Conservation (phyloP, 176 grass and related monocot genomes). For the Hyparrhenia diplandra region DNA sequence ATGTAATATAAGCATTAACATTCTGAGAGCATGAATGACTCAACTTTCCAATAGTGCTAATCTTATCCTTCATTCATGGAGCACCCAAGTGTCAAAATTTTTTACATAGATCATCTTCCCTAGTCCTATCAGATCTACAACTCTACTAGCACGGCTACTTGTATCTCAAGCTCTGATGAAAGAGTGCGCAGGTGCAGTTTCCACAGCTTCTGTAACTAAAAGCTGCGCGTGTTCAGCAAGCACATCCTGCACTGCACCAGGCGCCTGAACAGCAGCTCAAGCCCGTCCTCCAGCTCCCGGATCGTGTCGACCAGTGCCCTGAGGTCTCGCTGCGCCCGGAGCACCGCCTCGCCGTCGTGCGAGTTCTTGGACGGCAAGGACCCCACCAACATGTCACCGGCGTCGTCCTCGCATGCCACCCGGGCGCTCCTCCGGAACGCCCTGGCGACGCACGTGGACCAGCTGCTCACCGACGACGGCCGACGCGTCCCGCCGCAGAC, state of each 20-base stretch:
- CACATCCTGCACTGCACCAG: slow-evolving; percentile 45
- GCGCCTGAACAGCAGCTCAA: slow-evolving; percentile 41
- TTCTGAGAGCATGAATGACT: background rate
- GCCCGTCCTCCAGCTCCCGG: slow-evolving; percentile 35
- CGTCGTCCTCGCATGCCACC: slow-evolving; percentile 31
- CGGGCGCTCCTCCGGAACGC: slow-evolving; percentile 31
- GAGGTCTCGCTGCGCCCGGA: slow-evolving; percentile 1
- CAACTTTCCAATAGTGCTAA: background rate
- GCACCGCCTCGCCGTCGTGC: background rate
- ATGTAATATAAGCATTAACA: background rate
- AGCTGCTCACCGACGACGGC: background rate
- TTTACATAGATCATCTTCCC: background rate
- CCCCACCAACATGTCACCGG: background rate
- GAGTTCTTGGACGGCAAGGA: slow-evolving; percentile 20
- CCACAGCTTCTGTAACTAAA: background rate
- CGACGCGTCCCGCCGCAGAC: background rate
- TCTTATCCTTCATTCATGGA: background rate
- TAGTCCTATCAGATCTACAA: background rate
- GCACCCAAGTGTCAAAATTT: slow-evolving; percentile 25
- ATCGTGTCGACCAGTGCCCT: slow-evolving; percentile 39
- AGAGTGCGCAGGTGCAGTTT: background rate
- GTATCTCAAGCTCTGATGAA: background rate
- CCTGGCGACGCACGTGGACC: slow-evolving; percentile 39
- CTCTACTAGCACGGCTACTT: background rate
- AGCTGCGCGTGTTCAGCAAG: slow-evolving; percentile 47